These are phyloP conservation scores for Xylaria castorea DNA, from an alignment of 495 filamentous ascomycete species.

Conservation along the genomic window DNA sequence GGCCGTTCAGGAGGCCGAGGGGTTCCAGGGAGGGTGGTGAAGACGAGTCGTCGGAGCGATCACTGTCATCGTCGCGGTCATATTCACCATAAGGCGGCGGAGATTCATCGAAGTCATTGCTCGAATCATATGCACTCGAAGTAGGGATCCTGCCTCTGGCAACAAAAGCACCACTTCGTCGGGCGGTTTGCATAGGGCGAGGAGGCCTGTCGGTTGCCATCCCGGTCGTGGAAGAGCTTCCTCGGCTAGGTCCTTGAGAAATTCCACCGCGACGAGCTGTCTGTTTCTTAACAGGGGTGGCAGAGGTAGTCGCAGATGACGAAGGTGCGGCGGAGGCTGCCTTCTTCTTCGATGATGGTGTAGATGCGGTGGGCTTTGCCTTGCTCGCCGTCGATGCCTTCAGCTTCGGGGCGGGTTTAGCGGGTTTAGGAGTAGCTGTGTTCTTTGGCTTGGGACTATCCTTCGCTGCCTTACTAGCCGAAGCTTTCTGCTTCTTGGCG, in stretches of 20 bases:
- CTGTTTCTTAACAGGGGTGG: conserved; percentile 23
- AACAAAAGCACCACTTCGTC: conserved; percentile 13
- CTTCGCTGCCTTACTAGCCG: conserved; percentile 33
- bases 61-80: neutral
- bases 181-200: neutral
- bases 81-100: conserved; percentile 36
- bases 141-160: neutral
- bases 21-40: conserved; percentile 19
- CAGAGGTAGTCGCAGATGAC: neutral
- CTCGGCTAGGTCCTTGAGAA: conserved; percentile 29
- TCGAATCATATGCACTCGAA: neutral
- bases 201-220: neutral
- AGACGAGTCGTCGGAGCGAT: neutral
- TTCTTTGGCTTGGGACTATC: conserved; percentile 33
- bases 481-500: conserved; percentile 26
- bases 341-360: neutral
- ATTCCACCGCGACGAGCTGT: conserved; percentile 33
- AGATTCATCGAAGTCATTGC: conserved; percentile 31
- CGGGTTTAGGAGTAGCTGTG: conserved; percentile 25
- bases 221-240: neutral
- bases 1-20: conserved; percentile 55
- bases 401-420: conserved; percentile 27
- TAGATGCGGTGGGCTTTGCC: conserved; percentile 29
- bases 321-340: neutral
- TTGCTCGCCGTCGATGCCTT: conserved; percentile 33